Percentiles rank a stretch among this genome's conserved stretches.
Evolutionary conservation across 495 filamentous ascomycete genomes (phyloP).

Genomic region (Parathielavia hyrcaniae): DNA sequence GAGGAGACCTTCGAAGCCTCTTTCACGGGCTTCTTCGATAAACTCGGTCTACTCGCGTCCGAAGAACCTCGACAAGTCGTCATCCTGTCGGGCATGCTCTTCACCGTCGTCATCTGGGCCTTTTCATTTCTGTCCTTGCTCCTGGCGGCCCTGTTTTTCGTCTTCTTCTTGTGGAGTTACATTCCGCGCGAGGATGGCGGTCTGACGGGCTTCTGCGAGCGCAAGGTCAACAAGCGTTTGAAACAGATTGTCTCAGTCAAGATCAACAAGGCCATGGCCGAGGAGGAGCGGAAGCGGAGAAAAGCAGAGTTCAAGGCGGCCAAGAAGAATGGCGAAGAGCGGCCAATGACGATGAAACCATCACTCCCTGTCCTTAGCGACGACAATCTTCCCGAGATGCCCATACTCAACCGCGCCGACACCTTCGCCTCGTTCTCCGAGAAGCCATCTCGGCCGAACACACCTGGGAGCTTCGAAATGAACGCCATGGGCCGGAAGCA

Average conservation of each 20-base stretch:
- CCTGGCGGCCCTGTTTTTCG: slow-evolving; percentile 66
- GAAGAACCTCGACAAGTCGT: slow-evolving; percentile 69
- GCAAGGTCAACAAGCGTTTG: slow-evolving; percentile 78
- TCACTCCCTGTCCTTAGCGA: slow-evolving; percentile 47
- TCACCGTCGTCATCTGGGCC: slow-evolving; percentile 85
- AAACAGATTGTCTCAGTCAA: slow-evolving; percentile 73
- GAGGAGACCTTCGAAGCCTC: slow-evolving; percentile 51
- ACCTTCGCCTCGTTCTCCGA: slow-evolving; percentile 61
- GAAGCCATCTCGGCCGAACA: slow-evolving; percentile 53
- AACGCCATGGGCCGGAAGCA: slow-evolving; percentile 42
- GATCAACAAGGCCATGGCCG: slow-evolving; percentile 76
- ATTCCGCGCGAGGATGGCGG: slow-evolving; percentile 74
- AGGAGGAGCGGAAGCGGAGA: slow-evolving; percentile 55
- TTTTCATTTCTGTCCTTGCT: slow-evolving; percentile 70
- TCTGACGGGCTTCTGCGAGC: slow-evolving; percentile 74
- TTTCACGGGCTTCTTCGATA: slow-evolving; percentile 63
- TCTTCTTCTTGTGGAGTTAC: slow-evolving; percentile 83
- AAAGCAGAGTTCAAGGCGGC: slow-evolving; percentile 53
- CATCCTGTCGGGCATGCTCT: slow-evolving; percentile 81
- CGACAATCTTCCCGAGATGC: slow-evolving; percentile 55
- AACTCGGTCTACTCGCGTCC: slow-evolving; percentile 62
- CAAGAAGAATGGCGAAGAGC: slow-evolving; percentile 48
- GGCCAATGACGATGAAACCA: slow-evolving; percentile 53
- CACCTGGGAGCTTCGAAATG: slow-evolving; percentile 46
- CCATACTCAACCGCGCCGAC: slow-evolving; percentile 57